Evolutionary conservation across 108 stramenopile genomes (phyloP), one percentile per base, ranked within the genome.

Genomic region (Cyclostephanos invisitatus): DNA sequence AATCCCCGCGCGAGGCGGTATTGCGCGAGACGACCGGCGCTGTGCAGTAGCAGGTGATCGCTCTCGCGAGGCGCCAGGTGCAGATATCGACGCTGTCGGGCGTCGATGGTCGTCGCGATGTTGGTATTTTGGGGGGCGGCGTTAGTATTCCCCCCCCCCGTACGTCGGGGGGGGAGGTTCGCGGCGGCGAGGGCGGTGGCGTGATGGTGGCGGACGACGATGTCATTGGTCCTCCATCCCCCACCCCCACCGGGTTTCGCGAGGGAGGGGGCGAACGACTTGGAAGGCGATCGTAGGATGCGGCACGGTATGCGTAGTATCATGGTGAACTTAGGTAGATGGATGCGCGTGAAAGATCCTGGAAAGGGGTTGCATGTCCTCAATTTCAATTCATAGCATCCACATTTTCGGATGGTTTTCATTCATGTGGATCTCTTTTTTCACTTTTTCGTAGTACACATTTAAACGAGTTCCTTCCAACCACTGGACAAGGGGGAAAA

Each of bases 1-100:
- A 95, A 54, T 18, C 97, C 97, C 11, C 98, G 83, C 0, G 98
- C 96, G 37, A 98, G 83, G 20, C 97, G 93, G 56, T 91, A 90
- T 74, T 98, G 98, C 0, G 98, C 97, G 25, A 98, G 74, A 9
- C 89, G 86, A 17, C 97, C 98, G 51, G 83, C 94, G 60, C 84
- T 69, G 75, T 91, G 91, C 50, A 98, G 84, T 40, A 84, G 83
- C 64, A 95, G 85, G 36, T 98, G 95, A 75, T 95, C 96, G 14
- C 69, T 57, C 81, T 98, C 97, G 47, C 96, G 91, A 28, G 95
- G 96, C 40, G 91, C 72, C 12, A 90, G 84, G 61, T 85, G 84
- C 67, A 83, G 82, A 7, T 10, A 40, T 10, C 76, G 64, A 7
- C 63, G 62, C 32, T 49, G 62, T 8, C 25, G 9, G 35, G 32